Conservation (phyloP, 129 eudicot species). For the Artemisia tridentata region DNA sequence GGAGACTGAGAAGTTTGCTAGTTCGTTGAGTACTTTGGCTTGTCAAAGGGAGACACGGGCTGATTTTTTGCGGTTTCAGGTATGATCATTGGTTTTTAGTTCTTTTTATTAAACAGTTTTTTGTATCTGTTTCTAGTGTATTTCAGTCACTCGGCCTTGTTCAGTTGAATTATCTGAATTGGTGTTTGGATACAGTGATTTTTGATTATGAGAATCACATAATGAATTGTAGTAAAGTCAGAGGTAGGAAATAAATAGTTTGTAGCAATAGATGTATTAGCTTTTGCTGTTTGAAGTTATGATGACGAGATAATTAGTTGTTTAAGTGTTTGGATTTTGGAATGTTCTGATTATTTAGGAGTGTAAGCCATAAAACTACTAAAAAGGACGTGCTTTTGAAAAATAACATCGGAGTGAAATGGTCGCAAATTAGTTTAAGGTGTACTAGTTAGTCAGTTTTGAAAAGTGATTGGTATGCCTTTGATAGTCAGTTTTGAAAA, state of each 20-base stretch:
- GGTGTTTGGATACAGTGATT: not conserved
- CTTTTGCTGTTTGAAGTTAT: not conserved
- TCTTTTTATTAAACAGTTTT: not conserved
- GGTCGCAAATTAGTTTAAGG: no score
- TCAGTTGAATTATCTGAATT: not conserved
- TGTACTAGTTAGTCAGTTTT: no score
- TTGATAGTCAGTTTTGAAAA: not conserved
- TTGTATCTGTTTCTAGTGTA: not conserved
- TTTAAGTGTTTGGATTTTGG: not conserved
- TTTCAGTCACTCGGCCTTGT: not conserved
- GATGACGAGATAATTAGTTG: not conserved
- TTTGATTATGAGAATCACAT: not conserved
- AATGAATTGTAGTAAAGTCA: not conserved
- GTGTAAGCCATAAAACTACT: no score
- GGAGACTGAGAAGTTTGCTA: conserved; percentile 82
- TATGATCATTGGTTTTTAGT: conserved; percentile 11
- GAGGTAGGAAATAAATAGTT: not conserved
- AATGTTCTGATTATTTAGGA: not conserved
- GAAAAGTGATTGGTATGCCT: no score
- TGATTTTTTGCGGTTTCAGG: conserved; percentile 76
- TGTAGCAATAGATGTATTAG: conserved; percentile 9
- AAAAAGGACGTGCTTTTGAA: not conserved
- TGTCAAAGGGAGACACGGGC: conserved; percentile 55
- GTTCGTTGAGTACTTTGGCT: conserved; percentile 68
- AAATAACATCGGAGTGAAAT: no score